Conservation (phyloP, 805 yeast species). For the Saturnispora quitensis region DNA sequence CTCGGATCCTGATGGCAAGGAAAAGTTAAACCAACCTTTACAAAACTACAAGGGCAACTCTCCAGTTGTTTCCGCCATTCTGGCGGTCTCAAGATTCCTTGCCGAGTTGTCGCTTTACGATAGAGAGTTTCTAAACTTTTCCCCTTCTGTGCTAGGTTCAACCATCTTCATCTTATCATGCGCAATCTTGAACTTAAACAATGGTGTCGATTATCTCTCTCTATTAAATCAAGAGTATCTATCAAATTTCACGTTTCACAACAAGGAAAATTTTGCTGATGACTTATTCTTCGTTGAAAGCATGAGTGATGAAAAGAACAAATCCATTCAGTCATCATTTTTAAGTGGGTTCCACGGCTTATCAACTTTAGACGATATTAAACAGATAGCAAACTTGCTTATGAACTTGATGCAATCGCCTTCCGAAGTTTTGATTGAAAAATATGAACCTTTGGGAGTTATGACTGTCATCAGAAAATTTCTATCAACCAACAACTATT, state of each 20-base stretch:
- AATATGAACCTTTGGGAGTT: slow-evolving; percentile 45
- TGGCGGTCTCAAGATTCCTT: slow-evolving; percentile 45
- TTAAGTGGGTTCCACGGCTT: slow-evolving; percentile 38
- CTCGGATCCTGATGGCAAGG: slow-evolving; percentile 28
- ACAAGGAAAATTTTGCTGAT: slow-evolving; percentile 9
- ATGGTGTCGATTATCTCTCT: slow-evolving; percentile 28
- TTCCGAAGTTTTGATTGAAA: slow-evolving; percentile 43
- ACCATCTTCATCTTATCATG: slow-evolving; percentile 48
- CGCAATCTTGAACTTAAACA: slow-evolving; percentile 40
- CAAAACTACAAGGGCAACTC: slow-evolving; percentile 24
- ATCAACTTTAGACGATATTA: slow-evolving; percentile 30
- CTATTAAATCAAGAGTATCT: slow-evolving; percentile 19
- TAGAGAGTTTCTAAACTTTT: slow-evolving; percentile 34
- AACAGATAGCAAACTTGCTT: slow-evolving; percentile 36
- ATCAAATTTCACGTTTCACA: slow-evolving; percentile 4
- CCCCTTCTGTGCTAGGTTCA: slow-evolving; percentile 38
- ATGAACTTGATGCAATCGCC: slow-evolving; percentile 35
- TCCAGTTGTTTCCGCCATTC: slow-evolving; percentile 40
- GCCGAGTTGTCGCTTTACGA: slow-evolving; percentile 48
- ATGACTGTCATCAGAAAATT: slow-evolving; percentile 34
- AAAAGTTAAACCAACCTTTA: slow-evolving; percentile 20
- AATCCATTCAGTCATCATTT: slow-evolving; percentile 34
- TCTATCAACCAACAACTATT: slow-evolving; percentile 1
- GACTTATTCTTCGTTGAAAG: slow-evolving; percentile 15
- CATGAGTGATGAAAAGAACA: slow-evolving; percentile 15